Base-by-base conservation (phyloP, 2,329 filamentous ascomycete genomes). In the Aspergillus eucalypticola region DNA sequence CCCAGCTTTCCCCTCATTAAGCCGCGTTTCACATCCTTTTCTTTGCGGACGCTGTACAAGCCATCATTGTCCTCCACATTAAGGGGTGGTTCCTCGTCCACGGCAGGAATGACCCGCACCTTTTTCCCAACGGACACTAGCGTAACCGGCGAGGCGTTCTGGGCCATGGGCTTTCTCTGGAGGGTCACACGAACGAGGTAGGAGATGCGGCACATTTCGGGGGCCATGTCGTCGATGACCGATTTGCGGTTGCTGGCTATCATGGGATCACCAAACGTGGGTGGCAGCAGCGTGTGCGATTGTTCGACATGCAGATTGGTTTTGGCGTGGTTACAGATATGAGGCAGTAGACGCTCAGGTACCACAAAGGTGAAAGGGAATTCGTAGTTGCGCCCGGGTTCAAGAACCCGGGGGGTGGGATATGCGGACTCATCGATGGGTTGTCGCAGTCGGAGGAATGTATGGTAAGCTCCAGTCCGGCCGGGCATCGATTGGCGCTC, bases 351-450 rank as follows among this genome's bases (percentile, higher is more conserved):
- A 17, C 82, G 81, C 35, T 83, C 78, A 0, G 87, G 87, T 1
- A 90, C 79, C 58, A 86, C 84, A 67, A 90, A 90, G 25, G 81
- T 82, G 70, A 89, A 90, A 1, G 85, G 84, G 60, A 88, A 86
- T 8, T 73, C 79, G 71, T 89, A 88, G 10, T 76, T 79, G 61
- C 77, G 78, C 11, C 82, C 83, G n/a, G 82, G 80, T 66, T 82
- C 78, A 2, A 87, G 74, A 4, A 86, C 75, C 25, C 82, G 78
- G 39, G 84, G 81, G 35, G 79, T 77, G 0, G 87, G 86, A 59
- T 87, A 83, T n/a, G 75, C 72, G 15, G 75, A 69, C 2, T 82
- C 72, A 44, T 82, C 71, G 38, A 87, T 82, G 3, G 87, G 87
- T 69, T 89, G 86, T 59, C 79, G 79, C 27, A 90, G 79, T 61